Evolutionary conservation across 345 rosid species (phyloP).

Genomic region (Schrenkiella parvula): DNA sequence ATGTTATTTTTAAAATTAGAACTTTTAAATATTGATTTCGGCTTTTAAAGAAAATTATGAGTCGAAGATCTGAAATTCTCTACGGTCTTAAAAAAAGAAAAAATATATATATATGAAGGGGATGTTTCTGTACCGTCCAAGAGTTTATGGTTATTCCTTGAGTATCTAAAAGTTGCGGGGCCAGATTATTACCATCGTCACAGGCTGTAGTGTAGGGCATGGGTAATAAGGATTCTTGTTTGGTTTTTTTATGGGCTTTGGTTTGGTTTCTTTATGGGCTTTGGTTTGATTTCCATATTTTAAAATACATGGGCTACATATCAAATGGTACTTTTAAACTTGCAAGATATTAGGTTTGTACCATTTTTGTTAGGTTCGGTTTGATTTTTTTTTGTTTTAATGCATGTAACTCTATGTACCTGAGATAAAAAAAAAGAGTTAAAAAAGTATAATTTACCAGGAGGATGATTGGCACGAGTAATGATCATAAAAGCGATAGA

Average conservation of each 20-base stretch:
- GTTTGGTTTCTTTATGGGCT: constrained; percentile 18
- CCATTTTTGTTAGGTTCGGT: background rate
- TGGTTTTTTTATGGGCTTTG: constrained; percentile 17
- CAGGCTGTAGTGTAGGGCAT: background rate
- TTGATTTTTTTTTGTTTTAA: background rate
- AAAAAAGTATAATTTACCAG: constrained; percentile 44
- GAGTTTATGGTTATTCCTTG: background rate
- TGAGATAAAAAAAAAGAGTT: background rate
- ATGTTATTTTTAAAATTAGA: too few species aligned
- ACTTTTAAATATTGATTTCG: too few species aligned
- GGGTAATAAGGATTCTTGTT: background rate
- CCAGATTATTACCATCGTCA: background rate
- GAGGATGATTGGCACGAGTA: constrained; percentile 74
- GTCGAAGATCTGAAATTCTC: too few species aligned
- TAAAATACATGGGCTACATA: background rate
- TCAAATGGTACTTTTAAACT: background rate
- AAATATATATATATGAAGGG: background rate
- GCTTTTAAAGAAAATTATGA: too few species aligned
- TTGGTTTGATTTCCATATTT: background rate
- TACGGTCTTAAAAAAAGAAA: too few species aligned
- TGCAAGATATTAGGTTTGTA: background rate
- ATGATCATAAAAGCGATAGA: constrained; percentile 82
- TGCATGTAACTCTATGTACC: background rate
- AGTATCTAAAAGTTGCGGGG: background rate
- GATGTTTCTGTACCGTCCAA: background rate